Evolutionary conservation across 768 basidiomycete genomes (phyloP).

Genomic region (Guyanaporus albipodus): DNA sequence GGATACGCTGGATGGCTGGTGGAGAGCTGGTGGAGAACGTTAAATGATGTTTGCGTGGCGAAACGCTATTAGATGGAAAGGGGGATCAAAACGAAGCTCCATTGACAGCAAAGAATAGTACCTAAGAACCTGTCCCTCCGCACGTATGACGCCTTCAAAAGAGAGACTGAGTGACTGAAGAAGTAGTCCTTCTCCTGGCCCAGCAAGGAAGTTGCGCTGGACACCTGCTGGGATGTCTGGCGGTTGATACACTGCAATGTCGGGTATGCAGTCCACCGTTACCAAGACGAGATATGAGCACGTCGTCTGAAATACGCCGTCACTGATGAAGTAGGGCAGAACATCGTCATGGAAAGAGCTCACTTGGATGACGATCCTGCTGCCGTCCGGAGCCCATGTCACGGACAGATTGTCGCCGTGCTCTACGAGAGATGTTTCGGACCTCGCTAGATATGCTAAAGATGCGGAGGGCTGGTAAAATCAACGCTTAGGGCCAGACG

Average conservation of each 20-base stretch:
- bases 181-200: constrained; percentile 74
- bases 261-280: constrained; percentile 53
- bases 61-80: constrained; percentile 48
- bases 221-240: constrained; percentile 45
- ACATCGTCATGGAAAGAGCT: constrained; percentile 20
- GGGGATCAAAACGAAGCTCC: background rate
- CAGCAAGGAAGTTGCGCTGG: constrained; percentile 68
- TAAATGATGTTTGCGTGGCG: constrained; percentile 65
- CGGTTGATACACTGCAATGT: constrained; percentile 53
- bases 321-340: constrained; percentile 1
- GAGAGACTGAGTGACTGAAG: constrained; percentile 65
- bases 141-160: constrained; percentile 78
- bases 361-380: constrained; percentile 76
- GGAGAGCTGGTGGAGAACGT: constrained; percentile 73
- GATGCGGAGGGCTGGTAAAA: constrained; percentile 60
- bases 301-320: constrained; percentile 54
- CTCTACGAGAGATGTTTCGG: constrained; percentile 68
- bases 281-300: constrained; percentile 77
- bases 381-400: constrained; percentile 82
- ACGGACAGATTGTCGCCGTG: constrained; percentile 78
- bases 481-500: background rate
- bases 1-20: constrained; percentile 76
- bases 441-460: constrained; percentile 70
- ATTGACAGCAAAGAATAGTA: constrained; percentile 24
- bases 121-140: constrained; percentile 75